A percentile compares a stretch with the other conserved stretches of the same genome.
These are phyloP conservation scores for Rhododendron simsii DNA, from an alignment of 148 eudicot genomes.

Conservation along the genomic window DNA sequence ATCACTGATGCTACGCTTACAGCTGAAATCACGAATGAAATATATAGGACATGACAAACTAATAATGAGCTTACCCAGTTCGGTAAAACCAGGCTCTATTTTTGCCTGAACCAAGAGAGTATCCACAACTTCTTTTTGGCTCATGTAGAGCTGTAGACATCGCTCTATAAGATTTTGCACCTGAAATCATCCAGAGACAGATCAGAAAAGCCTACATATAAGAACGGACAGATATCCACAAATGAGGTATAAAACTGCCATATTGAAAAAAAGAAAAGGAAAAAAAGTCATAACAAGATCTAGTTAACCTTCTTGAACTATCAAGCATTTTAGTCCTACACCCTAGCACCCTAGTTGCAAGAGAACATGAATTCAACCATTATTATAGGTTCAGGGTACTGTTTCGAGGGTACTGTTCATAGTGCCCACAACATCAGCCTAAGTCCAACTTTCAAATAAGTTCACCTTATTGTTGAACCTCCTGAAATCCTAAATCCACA, in stretches of 20 bases:
- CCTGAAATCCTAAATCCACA: background rate
- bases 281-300: background rate
- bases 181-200: conserved; percentile 27
- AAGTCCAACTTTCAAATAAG: background rate
- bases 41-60: background rate
- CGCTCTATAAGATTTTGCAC: conserved; percentile 91
- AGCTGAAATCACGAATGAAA: background rate
- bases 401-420: background rate
- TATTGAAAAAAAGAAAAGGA: background rate
- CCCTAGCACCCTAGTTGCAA: background rate
- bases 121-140: conserved; percentile 59
- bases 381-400: background rate
- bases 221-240: background rate
- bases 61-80: conserved; percentile 48
- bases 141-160: conserved; percentile 89
- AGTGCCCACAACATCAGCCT: background rate
- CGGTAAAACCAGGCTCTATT: conserved; percentile 71
- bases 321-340: background rate
- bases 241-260: background rate
- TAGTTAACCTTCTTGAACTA: background rate
- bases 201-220: background rate
- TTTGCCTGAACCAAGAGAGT: conserved; percentile 62
- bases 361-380: no score
- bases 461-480: background rate
- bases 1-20: background rate